A percentile compares a stretch with the other conserved stretches of the same genome.
Evolutionary conservation across 176 grass and related monocot genomes (phyloP).

Genomic region (Aegilops tauschii): DNA sequence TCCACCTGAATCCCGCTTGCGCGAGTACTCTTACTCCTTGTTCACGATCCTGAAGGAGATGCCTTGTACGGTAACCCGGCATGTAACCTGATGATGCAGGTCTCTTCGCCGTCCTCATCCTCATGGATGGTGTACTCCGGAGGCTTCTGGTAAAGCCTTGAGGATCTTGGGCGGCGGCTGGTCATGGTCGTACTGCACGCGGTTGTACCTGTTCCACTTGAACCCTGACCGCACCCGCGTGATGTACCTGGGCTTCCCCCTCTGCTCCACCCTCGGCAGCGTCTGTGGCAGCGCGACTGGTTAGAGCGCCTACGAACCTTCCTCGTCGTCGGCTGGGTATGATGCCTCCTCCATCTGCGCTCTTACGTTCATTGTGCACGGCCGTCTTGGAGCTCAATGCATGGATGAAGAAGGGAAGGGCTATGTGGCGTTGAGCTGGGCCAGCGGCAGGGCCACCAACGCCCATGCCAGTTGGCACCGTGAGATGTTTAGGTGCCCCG

Average conservation of each 20-base stretch:
- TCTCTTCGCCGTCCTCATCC: slow-evolving; percentile 9
- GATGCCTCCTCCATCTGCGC: neutral
- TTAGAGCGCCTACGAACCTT: neutral
- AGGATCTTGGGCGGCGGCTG: slow-evolving; percentile 24
- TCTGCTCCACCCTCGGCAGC: neutral
- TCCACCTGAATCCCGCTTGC: slow-evolving; percentile 37
- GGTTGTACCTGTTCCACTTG: slow-evolving; percentile 47
- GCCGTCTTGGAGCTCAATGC: too few relatives aligned
- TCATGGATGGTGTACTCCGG: slow-evolving; percentile 35
- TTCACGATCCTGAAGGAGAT: slow-evolving; percentile 41
- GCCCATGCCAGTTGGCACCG: too few relatives aligned
- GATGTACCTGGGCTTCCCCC: slow-evolving; percentile 31
- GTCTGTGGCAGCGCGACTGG: neutral
- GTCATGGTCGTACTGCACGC: too few relatives aligned
- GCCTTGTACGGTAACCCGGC: slow-evolving; percentile 32
- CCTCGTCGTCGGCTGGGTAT: neutral
- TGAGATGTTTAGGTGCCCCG: too few relatives aligned
- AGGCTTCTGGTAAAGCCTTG: neutral
- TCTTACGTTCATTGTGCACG: neutral
- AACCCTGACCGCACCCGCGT: slow-evolving; percentile 19
- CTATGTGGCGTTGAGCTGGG: too few relatives aligned
- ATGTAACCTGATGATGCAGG: slow-evolving; percentile 42
- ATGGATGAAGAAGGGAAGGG: too few relatives aligned
- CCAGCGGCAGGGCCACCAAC: too few relatives aligned
- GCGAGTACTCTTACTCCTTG: slow-evolving; percentile 36